Evolutionary conservation across 2,329 filamentous ascomycete species (phyloP).

Genomic region (Epichloe elymi): DNA sequence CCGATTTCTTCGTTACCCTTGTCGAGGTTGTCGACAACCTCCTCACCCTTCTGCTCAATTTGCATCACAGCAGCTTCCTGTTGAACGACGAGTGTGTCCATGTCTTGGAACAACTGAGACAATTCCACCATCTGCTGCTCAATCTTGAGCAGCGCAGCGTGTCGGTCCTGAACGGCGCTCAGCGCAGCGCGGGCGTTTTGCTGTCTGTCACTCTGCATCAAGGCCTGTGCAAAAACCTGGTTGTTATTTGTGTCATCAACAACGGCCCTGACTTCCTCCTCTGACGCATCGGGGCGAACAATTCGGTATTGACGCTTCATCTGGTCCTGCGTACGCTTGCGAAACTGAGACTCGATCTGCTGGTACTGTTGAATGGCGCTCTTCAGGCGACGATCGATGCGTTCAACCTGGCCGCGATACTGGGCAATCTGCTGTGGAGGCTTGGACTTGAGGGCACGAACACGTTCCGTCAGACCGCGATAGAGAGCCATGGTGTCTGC

Average conservation of each 20-base stretch:
- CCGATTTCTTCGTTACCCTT: slow-evolving; percentile 76
- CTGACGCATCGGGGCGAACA: slow-evolving; percentile 67
- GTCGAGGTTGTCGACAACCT: slow-evolving; percentile 71
- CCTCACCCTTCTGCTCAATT: slow-evolving; percentile 78
- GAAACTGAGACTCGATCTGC: slow-evolving; percentile 65
- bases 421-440: slow-evolving; percentile 59
- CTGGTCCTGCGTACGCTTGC: slow-evolving; percentile 67
- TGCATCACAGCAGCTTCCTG: slow-evolving; percentile 69
- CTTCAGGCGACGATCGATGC: slow-evolving; percentile 68
- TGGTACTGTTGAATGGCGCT: slow-evolving; percentile 72
- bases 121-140: slow-evolving; percentile 82
- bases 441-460: slow-evolving; percentile 72
- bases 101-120: slow-evolving; percentile 75
- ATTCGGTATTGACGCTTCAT: slow-evolving; percentile 85
- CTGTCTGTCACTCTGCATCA: slow-evolving; percentile 68
- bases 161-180: slow-evolving; percentile 67
- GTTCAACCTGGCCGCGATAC: slow-evolving; percentile 70
- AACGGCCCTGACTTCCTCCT: slow-evolving; percentile 60
- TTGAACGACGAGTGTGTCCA: slow-evolving; percentile 74
- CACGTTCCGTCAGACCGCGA: slow-evolving; percentile 62
- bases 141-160: slow-evolving; percentile 82
- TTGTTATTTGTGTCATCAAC: slow-evolving; percentile 63
- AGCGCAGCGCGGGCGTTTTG: slow-evolving; percentile 72
- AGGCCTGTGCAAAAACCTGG: slow-evolving; percentile 81
- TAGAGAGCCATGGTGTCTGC: slow-evolving; percentile 75